Evolutionary conservation across 805 yeast genomes (phyloP).

Genomic region (Wickerhamomyces rabaulensis): DNA sequence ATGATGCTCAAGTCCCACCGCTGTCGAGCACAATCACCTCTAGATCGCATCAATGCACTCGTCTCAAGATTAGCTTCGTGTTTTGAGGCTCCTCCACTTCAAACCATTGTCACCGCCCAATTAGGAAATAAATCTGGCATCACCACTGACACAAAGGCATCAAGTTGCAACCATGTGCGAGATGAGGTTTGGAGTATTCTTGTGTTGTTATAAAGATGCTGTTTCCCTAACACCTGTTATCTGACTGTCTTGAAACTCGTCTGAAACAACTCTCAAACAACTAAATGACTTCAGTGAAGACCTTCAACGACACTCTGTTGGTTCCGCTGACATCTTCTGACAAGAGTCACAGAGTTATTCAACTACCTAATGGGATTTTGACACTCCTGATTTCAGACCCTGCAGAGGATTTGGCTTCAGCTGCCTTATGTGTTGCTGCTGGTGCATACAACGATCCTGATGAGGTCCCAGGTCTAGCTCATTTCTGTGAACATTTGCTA

Average conservation of each 20-base stretch:
- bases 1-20: too few species aligned
- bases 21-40: too few species aligned
- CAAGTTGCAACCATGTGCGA: not conserved
- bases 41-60: not conserved
- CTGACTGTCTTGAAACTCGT: not conserved
- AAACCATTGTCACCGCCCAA: conserved; percentile 10
- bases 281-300: conserved; percentile 10
- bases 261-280: not conserved
- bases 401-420: conserved; percentile 54
- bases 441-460: conserved; percentile 82
- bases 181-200: not conserved
- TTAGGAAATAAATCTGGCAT: conserved; percentile 3
- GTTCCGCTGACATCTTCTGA: conserved; percentile 33
- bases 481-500: conserved; percentile 77
- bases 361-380: conserved; percentile 63
- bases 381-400: conserved; percentile 75
- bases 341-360: conserved; percentile 39
- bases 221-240: too few species aligned
- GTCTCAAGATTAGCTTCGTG: not conserved
- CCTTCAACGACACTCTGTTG: conserved; percentile 14
- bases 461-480: conserved; percentile 76
- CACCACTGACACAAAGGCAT: not conserved
- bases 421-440: conserved; percentile 67
- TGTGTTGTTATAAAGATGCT: not conserved
- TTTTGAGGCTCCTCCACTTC: not conserved